Base-by-base conservation (phyloP, 306 rosid species). In the Casuarina cunninghamiana region DNA sequence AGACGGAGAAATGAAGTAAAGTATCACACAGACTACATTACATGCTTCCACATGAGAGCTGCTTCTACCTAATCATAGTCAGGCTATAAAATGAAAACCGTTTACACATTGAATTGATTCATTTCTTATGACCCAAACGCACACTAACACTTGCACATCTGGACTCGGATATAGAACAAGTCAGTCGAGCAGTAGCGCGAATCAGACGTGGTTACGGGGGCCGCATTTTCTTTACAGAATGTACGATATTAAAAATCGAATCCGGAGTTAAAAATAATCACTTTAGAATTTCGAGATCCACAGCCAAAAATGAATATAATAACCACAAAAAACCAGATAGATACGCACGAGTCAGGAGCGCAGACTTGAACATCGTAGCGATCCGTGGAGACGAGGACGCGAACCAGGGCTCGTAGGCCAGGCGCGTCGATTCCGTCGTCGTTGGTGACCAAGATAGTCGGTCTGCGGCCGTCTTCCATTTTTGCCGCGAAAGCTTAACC, bases 391-490 rank as follows among this genome's bases (percentile, higher is more conserved):
- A 89, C 97, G 60, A 93, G 91, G n/a, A 80, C 90, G 2, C 78
- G 83, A 75, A 95, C 99, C 82, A 95, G 71, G 62, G 97, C 86
- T 78, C 86, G 88, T 12, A 95, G 87, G 7, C 99, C 99, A 11
- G 97, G 90, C 6, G 94, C 99, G 17, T 95, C 92, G 75, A 95
- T 93, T 26, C 99, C 99, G 43, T 95, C 99, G 85, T 95, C 99
- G 88, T 95, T 95, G 19, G 99, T 95, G 10, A 95, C 74, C 88
- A 95, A 73, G 75, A 95, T 82, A 76, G 97, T 87, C 1, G 90
- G 83, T 35, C 43, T 65, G 50, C 81, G 21, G 16, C 72, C 53
- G 45, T 54, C 81, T 70, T 85, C 91, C 97, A 93, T 91, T 65
- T 77, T 76, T 21, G 35, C 60, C 61, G 43, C 26, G 38, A n/a